Conservation (phyloP, 1,284 basidiomycete species). For the Sanguinoderma infundibulare region DNA sequence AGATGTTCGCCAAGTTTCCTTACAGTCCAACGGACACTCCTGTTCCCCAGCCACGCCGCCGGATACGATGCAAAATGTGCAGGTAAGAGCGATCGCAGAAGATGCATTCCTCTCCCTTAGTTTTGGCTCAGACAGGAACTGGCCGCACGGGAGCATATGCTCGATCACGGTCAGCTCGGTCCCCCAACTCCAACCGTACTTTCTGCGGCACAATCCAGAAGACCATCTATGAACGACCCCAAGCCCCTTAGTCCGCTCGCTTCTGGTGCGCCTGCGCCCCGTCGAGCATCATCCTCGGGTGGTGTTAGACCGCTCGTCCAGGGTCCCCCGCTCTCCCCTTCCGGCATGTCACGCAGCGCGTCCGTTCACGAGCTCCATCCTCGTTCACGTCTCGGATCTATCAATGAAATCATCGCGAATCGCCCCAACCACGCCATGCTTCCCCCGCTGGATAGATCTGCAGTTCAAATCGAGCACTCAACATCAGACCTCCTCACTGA, state of each 20-base stretch:
- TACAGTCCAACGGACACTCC: slow-evolving; percentile 65
- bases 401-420: slow-evolving; percentile 27
- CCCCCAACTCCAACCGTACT: slow-evolving; percentile 60
- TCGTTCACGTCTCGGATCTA: slow-evolving; percentile 32
- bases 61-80: slow-evolving; percentile 92
- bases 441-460: slow-evolving; percentile 27
- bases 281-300: slow-evolving; percentile 14
- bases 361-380: slow-evolving; percentile 22
- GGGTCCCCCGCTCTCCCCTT: slow-evolving; percentile 18
- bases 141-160: slow-evolving; percentile 89
- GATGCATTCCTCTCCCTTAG: background rate
- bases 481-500: slow-evolving; percentile 46
- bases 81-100: slow-evolving; percentile 48
- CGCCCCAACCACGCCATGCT: slow-evolving; percentile 27
- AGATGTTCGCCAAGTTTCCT: slow-evolving; percentile 80
- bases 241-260: slow-evolving; percentile 23
- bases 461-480: slow-evolving; percentile 36
- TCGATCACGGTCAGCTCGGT: slow-evolving; percentile 84
- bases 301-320: slow-evolving; percentile 10
- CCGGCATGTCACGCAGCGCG: slow-evolving; percentile 27
- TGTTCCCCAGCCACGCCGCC: slow-evolving; percentile 67
- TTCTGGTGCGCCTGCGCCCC: slow-evolving; percentile 10
- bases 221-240: slow-evolving; percentile 42
- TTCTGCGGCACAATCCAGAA: slow-evolving; percentile 55
- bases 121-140: slow-evolving; percentile 67